A percentile compares a stretch with the other conserved stretches of the same genome.
These are phyloP conservation scores for Xylaria curta DNA, from an alignment of 495 filamentous ascomycete species.

Conservation along the genomic window DNA sequence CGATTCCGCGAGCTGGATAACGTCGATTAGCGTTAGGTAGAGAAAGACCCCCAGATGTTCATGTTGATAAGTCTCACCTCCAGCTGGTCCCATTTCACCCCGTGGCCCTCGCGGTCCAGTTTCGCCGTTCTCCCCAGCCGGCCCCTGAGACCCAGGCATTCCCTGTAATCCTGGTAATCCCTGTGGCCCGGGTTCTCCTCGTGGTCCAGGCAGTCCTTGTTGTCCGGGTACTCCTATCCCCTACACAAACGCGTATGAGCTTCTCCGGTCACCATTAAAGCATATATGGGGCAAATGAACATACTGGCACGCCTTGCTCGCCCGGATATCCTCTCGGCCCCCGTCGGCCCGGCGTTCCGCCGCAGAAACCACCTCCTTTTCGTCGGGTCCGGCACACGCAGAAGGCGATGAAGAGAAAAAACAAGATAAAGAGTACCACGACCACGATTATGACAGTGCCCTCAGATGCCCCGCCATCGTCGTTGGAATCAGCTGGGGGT, in stretches of 20 bases:
- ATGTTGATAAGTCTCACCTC: neutral
- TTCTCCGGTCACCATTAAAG: neutral
- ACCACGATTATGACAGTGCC: constrained; percentile 19
- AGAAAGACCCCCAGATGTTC: neutral
- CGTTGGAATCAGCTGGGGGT: neutral
- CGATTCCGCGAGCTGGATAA: neutral
- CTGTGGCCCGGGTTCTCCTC: neutral
- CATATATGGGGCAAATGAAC: neutral
- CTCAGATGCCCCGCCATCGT: neutral
- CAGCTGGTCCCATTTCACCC: constrained; percentile 3
- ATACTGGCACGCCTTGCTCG: neutral
- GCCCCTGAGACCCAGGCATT: neutral
- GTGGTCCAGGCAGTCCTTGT: neutral
- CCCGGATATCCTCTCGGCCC: constrained; percentile 14
- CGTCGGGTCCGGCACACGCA: constrained; percentile 1
- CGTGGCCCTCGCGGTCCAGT: neutral
- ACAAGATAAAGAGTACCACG: constrained; percentile 18
- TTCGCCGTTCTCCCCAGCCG: neutral
- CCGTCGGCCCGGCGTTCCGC: neutral
- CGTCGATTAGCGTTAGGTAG: neutral
- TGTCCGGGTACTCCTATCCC: neutral
- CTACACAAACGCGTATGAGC: neutral
- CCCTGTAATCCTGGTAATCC: neutral
- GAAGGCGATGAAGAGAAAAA: constrained; percentile 5
- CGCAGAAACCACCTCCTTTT: neutral